Evolutionary conservation across 2,329 filamentous ascomycete genomes (phyloP), one percentile per base, ranked within the genome.

Genomic region (Rutstroemia sp.): DNA sequence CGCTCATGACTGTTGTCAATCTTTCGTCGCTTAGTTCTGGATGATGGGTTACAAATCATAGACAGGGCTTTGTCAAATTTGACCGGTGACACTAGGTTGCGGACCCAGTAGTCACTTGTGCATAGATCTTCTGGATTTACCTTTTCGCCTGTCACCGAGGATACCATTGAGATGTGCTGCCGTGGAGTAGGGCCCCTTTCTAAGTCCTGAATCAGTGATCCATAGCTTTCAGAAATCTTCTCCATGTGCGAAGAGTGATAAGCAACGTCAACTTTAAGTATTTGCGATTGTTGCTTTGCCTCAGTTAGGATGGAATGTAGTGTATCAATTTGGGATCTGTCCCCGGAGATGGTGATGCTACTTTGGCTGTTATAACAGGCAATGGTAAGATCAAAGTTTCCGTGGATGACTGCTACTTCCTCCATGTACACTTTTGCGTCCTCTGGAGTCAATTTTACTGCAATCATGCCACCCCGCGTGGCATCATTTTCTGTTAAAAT

Each of bases 81-180:
- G 9, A 79, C 76, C 1, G 70, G 71, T 1, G 71, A 73, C 1
- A 73, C 67, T 62, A 79, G 63, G 54, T 79, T 79, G 3, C 64
- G 59, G 3, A 68, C 66, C 76, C 76, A 79, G 60, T 79, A 79
- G 0, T 61, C 48, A 0, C 63, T 60, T 17, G 17, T 10, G 21
- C 7, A 23, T n/a, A 57, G 47, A 21, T 46, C 44, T 19, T 38
- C 16, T 16, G 45, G 16, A 47, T 56, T 19, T 54, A 44, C 25
- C 53, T 34, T 2, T n/a, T 44, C 12, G 7, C 48, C 48, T 16
- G 42, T 57, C 16, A 59, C 46, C 9, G 54, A 57, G 14, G 45
- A 51, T 19, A 54, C 17, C 58, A 59, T 56, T 19, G 19, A 45
- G 19, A 45, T 10, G 19, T 19, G 19, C 6, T 21, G 19, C 12